These are phyloP conservation scores for Microsporum canis DNA, from an alignment of 2,329 filamentous ascomycete genomes.

Conservation along the genomic window DNA sequence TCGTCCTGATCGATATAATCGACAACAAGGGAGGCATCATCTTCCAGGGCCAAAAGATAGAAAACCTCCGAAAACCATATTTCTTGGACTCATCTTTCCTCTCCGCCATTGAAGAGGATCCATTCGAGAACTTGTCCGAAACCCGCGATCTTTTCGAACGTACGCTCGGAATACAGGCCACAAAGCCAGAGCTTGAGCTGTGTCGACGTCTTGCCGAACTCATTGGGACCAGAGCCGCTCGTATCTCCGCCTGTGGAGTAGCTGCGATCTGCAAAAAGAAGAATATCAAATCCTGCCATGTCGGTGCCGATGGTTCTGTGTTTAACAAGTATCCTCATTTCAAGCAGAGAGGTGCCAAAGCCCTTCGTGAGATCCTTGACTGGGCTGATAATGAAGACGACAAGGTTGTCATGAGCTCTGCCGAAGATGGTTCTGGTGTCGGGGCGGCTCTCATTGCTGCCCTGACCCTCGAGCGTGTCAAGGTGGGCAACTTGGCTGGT, in stretches of 20 bases:
- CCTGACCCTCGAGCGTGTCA: conserved; percentile 51
- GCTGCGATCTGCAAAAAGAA: conserved; percentile 97
- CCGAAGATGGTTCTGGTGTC: conserved; percentile 95
- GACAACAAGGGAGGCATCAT: conserved; percentile 63
- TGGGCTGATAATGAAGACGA: conserved; percentile 80
- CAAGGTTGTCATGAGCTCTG: conserved; percentile 73
- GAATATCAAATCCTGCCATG: conserved; percentile 73
- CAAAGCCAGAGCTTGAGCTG: conserved; percentile 72
- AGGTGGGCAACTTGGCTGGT: conserved; percentile 48
- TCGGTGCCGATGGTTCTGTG: conserved; percentile 91
- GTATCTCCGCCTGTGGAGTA: conserved; percentile 86
- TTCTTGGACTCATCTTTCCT: conserved; percentile 87
- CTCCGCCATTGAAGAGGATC: conserved; percentile 86
- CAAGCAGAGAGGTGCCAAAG: conserved; percentile 80
- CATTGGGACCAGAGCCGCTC: conserved; percentile 86
- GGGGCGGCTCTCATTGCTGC: conserved; percentile 87
- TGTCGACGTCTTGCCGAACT: conserved; percentile 81
- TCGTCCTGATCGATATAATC: conserved; percentile 74
- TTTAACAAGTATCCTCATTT: conserved; percentile 99
- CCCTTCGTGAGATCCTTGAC: conserved; percentile 88
- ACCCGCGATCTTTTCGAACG: conserved; percentile 70
- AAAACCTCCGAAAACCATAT: conserved; percentile 73
- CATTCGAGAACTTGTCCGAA: conserved; percentile 88
- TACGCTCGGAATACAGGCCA: conserved; percentile 60
- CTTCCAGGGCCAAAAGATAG: conserved; percentile 73